Percentiles rank a stretch among this genome's conserved stretches.
These are phyloP conservation scores for Pseudogymnoascus sp. DNA, from an alignment of 2,329 filamentous ascomycete species.

Conservation along the genomic window DNA sequence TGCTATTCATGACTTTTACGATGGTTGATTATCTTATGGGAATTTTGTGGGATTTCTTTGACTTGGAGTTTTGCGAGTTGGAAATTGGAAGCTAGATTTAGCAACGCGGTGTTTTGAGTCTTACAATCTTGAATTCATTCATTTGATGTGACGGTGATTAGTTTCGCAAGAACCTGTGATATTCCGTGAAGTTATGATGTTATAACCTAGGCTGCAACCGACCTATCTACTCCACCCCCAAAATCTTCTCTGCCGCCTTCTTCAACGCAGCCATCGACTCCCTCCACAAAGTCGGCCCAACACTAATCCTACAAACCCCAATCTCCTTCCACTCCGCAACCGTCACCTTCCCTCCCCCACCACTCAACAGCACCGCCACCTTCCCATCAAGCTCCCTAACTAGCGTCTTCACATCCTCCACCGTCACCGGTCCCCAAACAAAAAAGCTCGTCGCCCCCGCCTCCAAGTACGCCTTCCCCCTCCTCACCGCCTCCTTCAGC, in stretches of 20 bases:
- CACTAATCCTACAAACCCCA: constrained; percentile 46
- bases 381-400: constrained; percentile 40
- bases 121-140: neutral
- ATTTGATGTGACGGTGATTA: neutral
- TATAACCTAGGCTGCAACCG: neutral
- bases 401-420: constrained; percentile 38
- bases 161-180: neutral
- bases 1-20: neutral
- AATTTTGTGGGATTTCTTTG: neutral
- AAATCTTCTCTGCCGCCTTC: constrained; percentile 27
- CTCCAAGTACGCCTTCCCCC: constrained; percentile 47
- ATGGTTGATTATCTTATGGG: neutral
- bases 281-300: constrained; percentile 41
- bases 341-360: constrained; percentile 32
- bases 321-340: constrained; percentile 37
- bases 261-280: constrained; percentile 34
- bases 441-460: constrained; percentile 52
- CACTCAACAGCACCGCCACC: constrained; percentile 39
- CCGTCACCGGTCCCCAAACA: constrained; percentile 46
- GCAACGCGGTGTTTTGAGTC: neutral
- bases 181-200: neutral
- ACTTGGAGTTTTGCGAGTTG: neutral
- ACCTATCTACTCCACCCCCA: constrained; percentile 13
- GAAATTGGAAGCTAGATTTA: neutral
- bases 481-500: constrained; percentile 36